A percentile compares a stretch with the other conserved stretches of the same genome.
Conservation (phyloP, 179 eudicot genomes). For the Silene noctiflora region DNA sequence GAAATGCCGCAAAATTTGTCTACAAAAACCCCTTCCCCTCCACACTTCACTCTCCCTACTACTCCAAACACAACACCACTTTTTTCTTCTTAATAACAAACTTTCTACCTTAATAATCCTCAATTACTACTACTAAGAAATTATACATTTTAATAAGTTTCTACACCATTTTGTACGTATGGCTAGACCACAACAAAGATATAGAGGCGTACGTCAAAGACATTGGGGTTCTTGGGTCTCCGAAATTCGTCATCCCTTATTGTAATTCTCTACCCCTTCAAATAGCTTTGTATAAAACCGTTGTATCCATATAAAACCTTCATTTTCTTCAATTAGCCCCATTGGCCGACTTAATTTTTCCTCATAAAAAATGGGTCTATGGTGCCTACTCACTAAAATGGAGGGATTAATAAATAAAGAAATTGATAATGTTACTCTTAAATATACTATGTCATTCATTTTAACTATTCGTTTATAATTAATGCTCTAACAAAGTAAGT, state of each 20-base stretch:
- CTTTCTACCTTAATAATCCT: not conserved
- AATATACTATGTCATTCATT: no score
- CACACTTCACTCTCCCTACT: conserved; percentile 17
- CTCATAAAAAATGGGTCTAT: no score
- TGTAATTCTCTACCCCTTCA: conserved; percentile 17
- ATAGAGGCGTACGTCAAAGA: conserved; percentile 41
- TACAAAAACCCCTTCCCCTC: conserved; percentile 18
- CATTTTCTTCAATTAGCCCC: no score
- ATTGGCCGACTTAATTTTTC: no score
- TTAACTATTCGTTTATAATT: no score
- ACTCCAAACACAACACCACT: not conserved
- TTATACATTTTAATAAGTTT: not conserved
- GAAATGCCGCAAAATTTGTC: conserved; percentile 19
- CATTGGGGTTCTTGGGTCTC: conserved; percentile 49
- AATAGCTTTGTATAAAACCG: no score
- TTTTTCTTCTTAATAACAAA: not conserved
- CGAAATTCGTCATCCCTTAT: conserved; percentile 40
- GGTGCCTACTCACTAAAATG: no score
- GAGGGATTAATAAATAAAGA: no score
- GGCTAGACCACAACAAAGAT: conserved; percentile 40
- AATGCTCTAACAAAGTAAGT: no score
- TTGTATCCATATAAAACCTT: no score
- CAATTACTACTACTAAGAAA: not conserved
- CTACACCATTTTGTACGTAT: not conserved
- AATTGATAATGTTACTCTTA: no score